Evolutionary conservation across 2,329 filamentous ascomycete species (phyloP).

Genomic region (Sarocladium strictum): DNA sequence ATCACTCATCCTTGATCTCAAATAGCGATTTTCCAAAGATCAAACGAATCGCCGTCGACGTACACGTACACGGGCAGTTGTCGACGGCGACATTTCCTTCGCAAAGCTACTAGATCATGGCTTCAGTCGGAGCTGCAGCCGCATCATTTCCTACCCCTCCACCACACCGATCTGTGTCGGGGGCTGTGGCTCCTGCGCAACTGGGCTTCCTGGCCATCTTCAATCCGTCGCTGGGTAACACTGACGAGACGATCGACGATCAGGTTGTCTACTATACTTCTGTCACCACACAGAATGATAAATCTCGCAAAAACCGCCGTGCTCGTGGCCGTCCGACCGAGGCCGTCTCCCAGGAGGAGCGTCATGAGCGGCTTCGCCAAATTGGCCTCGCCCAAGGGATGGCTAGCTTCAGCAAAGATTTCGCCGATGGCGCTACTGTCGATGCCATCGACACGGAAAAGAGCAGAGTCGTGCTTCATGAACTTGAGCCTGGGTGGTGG

Average conservation of each 20-base stretch:
- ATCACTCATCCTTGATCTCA: neutral
- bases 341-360: slow-evolving; percentile 53
- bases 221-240: slow-evolving; percentile 71
- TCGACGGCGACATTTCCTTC: neutral
- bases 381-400: slow-evolving; percentile 96
- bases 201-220: slow-evolving; percentile 92
- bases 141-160: slow-evolving; percentile 2
- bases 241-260: slow-evolving; percentile 56
- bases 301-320: slow-evolving; percentile 33
- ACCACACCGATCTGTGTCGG: neutral
- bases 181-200: slow-evolving; percentile 57
- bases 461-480: slow-evolving; percentile 74
- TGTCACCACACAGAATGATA: slow-evolving; percentile 34
- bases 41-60: slow-evolving; percentile 3
- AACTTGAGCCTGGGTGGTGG: slow-evolving; percentile 93
- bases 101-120: neutral
- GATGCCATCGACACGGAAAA: slow-evolving; percentile 90
- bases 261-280: slow-evolving; percentile 95
- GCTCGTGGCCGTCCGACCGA: slow-evolving; percentile 34
- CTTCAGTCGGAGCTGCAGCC: neutral
- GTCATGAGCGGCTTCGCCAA: slow-evolving; percentile 83
- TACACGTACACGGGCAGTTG: slow-evolving; percentile 8
- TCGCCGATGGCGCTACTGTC: slow-evolving; percentile 69
- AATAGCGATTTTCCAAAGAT: neutral
- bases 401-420: slow-evolving; percentile 85